A percentile compares a stretch with the other conserved stretches of the same genome.
phyloP scores from a whole-genome alignment of 305 asterid species.

The Lippia alba region DNA sequence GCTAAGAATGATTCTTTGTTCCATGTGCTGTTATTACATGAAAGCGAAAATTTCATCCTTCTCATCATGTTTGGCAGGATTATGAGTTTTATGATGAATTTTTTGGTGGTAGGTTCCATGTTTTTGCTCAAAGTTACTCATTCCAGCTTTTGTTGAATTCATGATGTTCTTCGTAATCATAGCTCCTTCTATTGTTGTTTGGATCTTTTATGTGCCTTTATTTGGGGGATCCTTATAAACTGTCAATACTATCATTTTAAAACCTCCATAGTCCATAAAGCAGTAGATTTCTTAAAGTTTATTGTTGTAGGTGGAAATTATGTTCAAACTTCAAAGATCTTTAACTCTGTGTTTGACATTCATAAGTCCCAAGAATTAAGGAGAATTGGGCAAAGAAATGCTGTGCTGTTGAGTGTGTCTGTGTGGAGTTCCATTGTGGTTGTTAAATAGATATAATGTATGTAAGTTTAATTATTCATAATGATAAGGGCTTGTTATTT shows the following conservation, averaged over 20 bases:
- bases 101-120: background rate
- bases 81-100: background rate
- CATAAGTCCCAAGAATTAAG: background rate
- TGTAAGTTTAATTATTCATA: background rate
- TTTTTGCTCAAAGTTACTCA: background rate
- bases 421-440: background rate
- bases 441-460: background rate
- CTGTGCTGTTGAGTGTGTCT: background rate
- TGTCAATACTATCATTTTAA: background rate
- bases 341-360: constrained; percentile 3
- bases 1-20: background rate
- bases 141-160: background rate
- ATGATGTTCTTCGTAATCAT: background rate
- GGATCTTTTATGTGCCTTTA: background rate
- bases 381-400: too few species aligned
- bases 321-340: too few species aligned
- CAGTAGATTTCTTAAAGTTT: constrained; percentile 7
- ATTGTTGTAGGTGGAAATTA: background rate
- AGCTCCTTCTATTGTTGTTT: constrained; percentile 17
- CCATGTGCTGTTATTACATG: background rate
- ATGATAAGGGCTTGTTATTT: background rate
- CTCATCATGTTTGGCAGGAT: background rate
- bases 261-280: background rate
- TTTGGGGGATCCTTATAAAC: background rate
- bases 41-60: background rate